Conservation (phyloP, 2,329 filamentous ascomycete genomes). For the Bretziella fagacearum region DNA sequence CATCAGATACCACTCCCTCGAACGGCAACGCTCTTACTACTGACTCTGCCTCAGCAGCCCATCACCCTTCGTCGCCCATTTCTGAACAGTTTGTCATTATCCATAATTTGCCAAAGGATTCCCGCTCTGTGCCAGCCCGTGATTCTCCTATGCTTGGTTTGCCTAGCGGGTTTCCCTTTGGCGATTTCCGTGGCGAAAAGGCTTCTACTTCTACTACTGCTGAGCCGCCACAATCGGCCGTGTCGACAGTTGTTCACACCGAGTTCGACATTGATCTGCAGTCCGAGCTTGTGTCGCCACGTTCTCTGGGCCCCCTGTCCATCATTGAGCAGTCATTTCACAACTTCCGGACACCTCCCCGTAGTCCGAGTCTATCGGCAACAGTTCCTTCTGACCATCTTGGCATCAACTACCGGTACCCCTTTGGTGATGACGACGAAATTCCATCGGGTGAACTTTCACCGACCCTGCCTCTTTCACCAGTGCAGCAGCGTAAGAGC, state of each 20-base stretch:
- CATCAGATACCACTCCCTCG: not conserved
- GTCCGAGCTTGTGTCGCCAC: conserved; percentile 1
- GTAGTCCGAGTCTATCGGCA: not conserved
- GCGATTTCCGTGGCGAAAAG: conserved; percentile 18
- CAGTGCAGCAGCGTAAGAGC: conserved; percentile 5
- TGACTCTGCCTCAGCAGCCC: not conserved
- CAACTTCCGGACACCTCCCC: conserved; percentile 1
- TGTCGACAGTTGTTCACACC: conserved; percentile 47
- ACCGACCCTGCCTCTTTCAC: conserved; percentile 12
- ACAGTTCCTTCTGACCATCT: conserved; percentile 2
- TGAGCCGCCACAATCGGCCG: conserved; percentile 29
- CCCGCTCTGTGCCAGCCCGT: not conserved
- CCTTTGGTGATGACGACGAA: conserved; percentile 13
- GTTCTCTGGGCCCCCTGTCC: not conserved
- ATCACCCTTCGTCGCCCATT: not conserved
- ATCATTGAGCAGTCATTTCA: not conserved
- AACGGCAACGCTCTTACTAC: not conserved
- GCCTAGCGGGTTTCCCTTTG: conserved; percentile 41
- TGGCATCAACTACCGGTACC: conserved; percentile 14
- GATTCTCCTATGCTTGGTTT: conserved; percentile 23
- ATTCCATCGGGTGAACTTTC: conserved; percentile 11
- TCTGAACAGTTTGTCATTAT: conserved; percentile 1
- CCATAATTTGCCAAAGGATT: not conserved
- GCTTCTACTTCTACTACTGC: not conserved
- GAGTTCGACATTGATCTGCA: conserved; percentile 48